Percentiles rank a stretch among this genome's conserved stretches.
These are phyloP conservation scores for Rosellinia necatrix DNA, from an alignment of 2,329 filamentous ascomycete genomes.

Conservation along the genomic window DNA sequence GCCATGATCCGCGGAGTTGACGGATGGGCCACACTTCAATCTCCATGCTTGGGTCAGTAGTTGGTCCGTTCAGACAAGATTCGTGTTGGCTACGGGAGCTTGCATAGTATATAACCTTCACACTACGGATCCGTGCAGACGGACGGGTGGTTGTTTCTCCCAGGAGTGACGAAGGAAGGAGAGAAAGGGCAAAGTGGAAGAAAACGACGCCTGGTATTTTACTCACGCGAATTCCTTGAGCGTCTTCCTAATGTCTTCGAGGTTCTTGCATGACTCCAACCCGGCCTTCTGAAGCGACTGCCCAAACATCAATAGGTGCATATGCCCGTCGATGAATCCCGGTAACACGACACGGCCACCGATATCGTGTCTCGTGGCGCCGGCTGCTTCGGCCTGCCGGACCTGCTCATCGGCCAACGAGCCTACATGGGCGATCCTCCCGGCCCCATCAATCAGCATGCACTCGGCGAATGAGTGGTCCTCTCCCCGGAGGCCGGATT, in stretches of 20 bases:
- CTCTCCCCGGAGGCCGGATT: constrained; percentile 43
- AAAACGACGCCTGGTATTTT: background rate
- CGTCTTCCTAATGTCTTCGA: constrained; percentile 53
- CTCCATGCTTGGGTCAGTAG: constrained; percentile 10
- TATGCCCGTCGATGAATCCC: constrained; percentile 62
- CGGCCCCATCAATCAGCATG: constrained; percentile 43
- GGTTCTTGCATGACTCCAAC: constrained; percentile 50
- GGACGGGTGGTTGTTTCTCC: background rate
- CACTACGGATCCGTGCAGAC: background rate
- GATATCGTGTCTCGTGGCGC: constrained; percentile 42
- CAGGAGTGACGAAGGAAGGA: background rate
- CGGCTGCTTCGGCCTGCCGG: constrained; percentile 33
- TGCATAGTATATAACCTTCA: background rate
- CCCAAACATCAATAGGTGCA: constrained; percentile 60
- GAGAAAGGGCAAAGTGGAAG: background rate
- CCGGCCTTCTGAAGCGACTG: constrained; percentile 57
- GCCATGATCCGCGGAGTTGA: constrained; percentile 53
- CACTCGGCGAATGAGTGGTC: constrained; percentile 43
- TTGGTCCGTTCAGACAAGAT: background rate
- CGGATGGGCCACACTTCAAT: constrained; percentile 44
- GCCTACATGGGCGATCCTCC: constrained; percentile 45
- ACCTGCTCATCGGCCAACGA: constrained; percentile 40
- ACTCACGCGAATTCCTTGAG: constrained; percentile 50
- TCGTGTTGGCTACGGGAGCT: background rate
- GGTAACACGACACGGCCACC: constrained; percentile 52